These are phyloP conservation scores for Saturnispora bothae DNA, from an alignment of 805 yeast species.

Conservation along the genomic window DNA sequence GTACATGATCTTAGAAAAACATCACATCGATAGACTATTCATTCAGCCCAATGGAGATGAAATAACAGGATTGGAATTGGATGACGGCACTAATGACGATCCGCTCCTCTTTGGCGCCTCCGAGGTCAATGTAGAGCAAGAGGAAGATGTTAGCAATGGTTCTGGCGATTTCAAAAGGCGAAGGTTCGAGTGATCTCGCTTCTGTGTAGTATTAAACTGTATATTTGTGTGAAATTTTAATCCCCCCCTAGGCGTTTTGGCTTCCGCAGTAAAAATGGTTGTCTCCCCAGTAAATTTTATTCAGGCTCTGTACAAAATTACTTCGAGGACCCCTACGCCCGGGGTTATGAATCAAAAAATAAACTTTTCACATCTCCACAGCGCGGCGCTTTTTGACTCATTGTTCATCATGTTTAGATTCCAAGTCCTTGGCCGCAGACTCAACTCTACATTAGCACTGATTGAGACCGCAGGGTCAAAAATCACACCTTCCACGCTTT, in stretches of 20 bases:
- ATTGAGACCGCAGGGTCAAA: slow-evolving; percentile 51
- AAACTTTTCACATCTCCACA: not conserved
- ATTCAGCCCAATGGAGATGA: slow-evolving; percentile 10
- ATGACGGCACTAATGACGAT: not conserved
- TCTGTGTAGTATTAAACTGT: not conserved
- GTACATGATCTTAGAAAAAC: slow-evolving; percentile 66
- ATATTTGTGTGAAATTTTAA: not conserved
- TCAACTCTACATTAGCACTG: slow-evolving; percentile 50
- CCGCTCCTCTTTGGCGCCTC: not conserved
- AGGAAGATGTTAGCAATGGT: not conserved
- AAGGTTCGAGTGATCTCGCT: not conserved
- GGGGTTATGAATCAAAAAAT: not conserved
- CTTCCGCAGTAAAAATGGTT: not conserved
- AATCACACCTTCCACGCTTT: slow-evolving; percentile 57
- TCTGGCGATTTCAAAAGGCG: not conserved
- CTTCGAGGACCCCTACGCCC: no score
- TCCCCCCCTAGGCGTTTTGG: not conserved
- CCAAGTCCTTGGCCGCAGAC: slow-evolving; percentile 24
- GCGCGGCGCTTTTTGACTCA: not conserved
- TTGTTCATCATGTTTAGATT: not conserved
- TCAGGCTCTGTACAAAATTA: no score
- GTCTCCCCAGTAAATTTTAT: no score
- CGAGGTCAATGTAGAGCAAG: not conserved
- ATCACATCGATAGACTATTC: slow-evolving; percentile 38
- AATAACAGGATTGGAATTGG: not conserved